Conservation (phyloP, 2,329 filamentous ascomycete genomes). For the Fusarium pininemorale region DNA sequence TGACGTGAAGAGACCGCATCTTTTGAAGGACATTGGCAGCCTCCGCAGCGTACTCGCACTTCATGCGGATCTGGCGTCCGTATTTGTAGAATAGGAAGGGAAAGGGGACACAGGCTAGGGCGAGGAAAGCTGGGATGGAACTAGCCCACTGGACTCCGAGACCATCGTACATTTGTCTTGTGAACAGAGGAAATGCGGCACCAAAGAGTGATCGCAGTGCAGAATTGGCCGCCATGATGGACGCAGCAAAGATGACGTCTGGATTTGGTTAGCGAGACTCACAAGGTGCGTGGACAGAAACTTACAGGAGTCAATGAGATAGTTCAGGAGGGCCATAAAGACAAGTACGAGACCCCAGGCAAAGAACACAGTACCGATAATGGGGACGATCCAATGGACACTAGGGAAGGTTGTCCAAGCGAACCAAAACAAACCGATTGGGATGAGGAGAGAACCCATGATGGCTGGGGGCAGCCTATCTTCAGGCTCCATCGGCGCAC, state of each 20-base stretch:
- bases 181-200: slow-evolving; percentile 19
- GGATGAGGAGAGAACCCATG: slow-evolving; percentile 1
- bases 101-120: slow-evolving; percentile 75
- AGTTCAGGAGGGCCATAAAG: slow-evolving; percentile 12
- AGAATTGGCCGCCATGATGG: slow-evolving; percentile 17
- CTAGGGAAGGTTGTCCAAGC: slow-evolving; percentile 4
- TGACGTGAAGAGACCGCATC: slow-evolving; percentile 43
- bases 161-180: slow-evolving; percentile 9
- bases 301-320: slow-evolving; percentile 20
- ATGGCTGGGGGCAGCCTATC: slow-evolving; percentile 4
- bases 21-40: slow-evolving; percentile 67
- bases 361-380: slow-evolving; percentile 2
- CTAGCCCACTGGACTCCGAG: slow-evolving; percentile 66
- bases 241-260: slow-evolving; percentile 11
- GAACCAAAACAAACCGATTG: slow-evolving; percentile 18
- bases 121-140: slow-evolving; percentile 77
- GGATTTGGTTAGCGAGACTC: rapidly evolving
- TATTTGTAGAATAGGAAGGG: slow-evolving; percentile 82
- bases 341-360: slow-evolving; percentile 14
- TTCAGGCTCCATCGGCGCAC: background rate
- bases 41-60: slow-evolving; percentile 75
- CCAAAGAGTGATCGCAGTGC: slow-evolving; percentile 10
- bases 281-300: rapidly evolving
- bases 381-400: slow-evolving; percentile 8
- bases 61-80: slow-evolving; percentile 67